Conservation (phyloP, 2,329 filamentous ascomycete genomes). For the Aspergillus terreus region DNA sequence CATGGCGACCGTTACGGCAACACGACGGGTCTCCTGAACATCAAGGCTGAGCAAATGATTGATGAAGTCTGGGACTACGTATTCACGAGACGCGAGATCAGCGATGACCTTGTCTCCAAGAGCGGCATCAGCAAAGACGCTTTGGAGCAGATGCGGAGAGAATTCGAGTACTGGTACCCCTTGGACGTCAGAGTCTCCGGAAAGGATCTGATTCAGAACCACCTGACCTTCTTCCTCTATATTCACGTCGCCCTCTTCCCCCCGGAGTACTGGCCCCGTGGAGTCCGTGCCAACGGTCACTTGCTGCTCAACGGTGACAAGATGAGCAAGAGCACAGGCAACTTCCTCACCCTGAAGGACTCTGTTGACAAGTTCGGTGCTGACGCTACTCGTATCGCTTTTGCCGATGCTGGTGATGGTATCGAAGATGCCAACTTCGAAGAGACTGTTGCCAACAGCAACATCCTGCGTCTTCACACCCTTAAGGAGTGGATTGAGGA, state of each 20-base stretch:
- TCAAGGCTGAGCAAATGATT: slow-evolving; percentile 81
- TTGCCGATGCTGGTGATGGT: slow-evolving; percentile 91
- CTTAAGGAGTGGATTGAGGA: slow-evolving; percentile 93
- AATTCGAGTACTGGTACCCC: slow-evolving; percentile 97
- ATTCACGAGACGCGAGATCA: slow-evolving; percentile 71
- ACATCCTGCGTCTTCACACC: slow-evolving; percentile 78
- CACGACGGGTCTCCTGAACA: slow-evolving; percentile 62
- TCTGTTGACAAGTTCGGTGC: slow-evolving; percentile 89
- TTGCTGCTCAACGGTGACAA: slow-evolving; percentile 94
- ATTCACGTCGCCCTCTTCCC: slow-evolving; percentile 88
- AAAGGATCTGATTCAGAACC: slow-evolving; percentile 90
- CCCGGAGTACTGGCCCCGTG: slow-evolving; percentile 80
- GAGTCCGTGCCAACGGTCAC: slow-evolving; percentile 86
- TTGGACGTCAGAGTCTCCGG: slow-evolving; percentile 83
- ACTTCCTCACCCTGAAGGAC: slow-evolving; percentile 89
- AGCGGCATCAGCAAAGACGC: slow-evolving; percentile 70
- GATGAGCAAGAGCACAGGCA: slow-evolving; percentile 97
- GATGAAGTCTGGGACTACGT: slow-evolving; percentile 97
- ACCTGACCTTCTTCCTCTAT: slow-evolving; percentile 94
- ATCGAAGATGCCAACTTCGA: slow-evolving; percentile 97
- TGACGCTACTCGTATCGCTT: slow-evolving; percentile 83
- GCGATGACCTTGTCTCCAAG: slow-evolving; percentile 60
- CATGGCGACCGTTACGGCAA: slow-evolving; percentile 85
- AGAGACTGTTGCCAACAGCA: slow-evolving; percentile 88
- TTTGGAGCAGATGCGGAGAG: slow-evolving; percentile 76